Evolutionary conservation across 352 stramenopile genomes (phyloP).

Genomic region (Sclerospora graminicola): DNA sequence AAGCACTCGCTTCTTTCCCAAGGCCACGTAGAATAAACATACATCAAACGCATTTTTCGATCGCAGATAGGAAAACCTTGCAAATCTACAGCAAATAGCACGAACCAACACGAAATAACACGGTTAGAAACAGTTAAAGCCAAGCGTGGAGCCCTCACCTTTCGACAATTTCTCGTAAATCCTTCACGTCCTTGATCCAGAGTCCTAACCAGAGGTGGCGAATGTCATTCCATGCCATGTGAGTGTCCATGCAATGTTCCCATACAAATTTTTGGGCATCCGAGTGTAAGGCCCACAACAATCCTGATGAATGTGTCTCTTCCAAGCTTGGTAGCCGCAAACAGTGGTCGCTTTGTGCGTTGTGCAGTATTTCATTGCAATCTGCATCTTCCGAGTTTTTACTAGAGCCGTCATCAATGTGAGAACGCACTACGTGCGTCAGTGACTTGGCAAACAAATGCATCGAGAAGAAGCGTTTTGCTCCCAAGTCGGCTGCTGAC

Average conservation of each 20-base stretch:
- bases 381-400: conserved; percentile 20
- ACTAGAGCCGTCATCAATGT: conserved; percentile 2
- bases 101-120: conserved; percentile 1
- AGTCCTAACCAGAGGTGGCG: conserved; percentile 67
- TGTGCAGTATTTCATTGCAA: no score
- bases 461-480: conserved; percentile 69
- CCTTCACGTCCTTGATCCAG: conserved; percentile 70
- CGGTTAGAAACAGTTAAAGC: background rate
- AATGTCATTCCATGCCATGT: conserved; percentile 52
- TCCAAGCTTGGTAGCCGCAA: conserved; percentile 19
- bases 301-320: conserved; percentile 54
- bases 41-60: conserved; percentile 70
- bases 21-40: conserved; percentile 59
- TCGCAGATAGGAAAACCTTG: conserved; percentile 52
- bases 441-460: conserved; percentile 53
- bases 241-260: conserved; percentile 50
- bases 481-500: conserved; percentile 64
- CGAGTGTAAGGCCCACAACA: conserved; percentile 77
- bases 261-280: conserved; percentile 69
- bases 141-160: conserved; percentile 24
- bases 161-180: conserved; percentile 57
- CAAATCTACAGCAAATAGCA: conserved; percentile 46
- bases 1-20: conserved; percentile 76
- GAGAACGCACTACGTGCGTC: conserved; percentile 27
- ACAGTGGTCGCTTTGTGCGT: no score